Conservation (phyloP, 2,329 filamentous ascomycete genomes). For the Alternaria postmessia region DNA sequence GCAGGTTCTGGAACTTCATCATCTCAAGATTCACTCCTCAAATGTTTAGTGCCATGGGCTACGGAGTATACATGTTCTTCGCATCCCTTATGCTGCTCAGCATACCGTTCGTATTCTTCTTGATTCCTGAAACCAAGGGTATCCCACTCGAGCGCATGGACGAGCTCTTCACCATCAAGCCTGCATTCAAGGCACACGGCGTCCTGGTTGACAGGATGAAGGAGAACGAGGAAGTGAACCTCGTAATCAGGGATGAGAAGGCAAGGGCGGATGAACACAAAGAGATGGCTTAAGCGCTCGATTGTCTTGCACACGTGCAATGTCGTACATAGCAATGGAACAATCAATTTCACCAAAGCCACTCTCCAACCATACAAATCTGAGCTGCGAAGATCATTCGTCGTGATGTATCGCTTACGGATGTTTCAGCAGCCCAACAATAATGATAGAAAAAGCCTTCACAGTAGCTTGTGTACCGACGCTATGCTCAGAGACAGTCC, state of each 20-base stretch:
- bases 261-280: conserved; percentile 37
- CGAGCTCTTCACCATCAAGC: conserved; percentile 56
- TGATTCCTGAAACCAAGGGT: conserved; percentile 55
- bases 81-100: conserved; percentile 57
- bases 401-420: not conserved
- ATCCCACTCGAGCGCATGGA: conserved; percentile 60
- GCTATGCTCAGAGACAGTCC: not conserved
- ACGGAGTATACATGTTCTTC: conserved; percentile 58
- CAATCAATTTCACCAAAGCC: not conserved
- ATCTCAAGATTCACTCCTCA: conserved; percentile 73
- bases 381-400: not conserved
- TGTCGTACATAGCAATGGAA: not conserved
- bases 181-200: conserved; percentile 52
- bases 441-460: not conserved
- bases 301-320: not conserved
- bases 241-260: conserved; percentile 41
- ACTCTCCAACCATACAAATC: not conserved
- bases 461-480: not conserved
- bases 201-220: conserved; percentile 51
- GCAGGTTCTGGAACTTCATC: conserved; percentile 72
- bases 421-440: not conserved
- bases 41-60: conserved; percentile 63
- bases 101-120: conserved; percentile 52
- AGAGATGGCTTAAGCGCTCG: conserved; percentile 15
- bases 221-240: conserved; percentile 45